Evolutionary conservation across 345 rosid species (phyloP), one percentile per base, ranked within the genome.

Genomic region (Hibiscus tridactylites): DNA sequence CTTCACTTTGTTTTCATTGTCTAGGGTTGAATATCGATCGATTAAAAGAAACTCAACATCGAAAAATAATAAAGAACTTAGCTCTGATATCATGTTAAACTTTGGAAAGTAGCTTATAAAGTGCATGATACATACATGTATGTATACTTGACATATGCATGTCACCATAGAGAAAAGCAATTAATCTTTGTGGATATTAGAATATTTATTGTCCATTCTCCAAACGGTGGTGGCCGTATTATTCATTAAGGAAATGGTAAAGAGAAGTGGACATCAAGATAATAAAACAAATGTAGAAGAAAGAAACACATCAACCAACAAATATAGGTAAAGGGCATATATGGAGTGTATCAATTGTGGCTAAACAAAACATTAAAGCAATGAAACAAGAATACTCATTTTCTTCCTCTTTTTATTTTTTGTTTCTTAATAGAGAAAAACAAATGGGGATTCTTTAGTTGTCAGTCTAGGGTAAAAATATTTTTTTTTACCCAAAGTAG

Each of bases 401-500:
- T 29, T 76, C 54, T 80, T 76, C 62, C 49, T 80, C 81, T 56
- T 59, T 59, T 33, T 56, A 16, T 19, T 3, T 33, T 47, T 47
- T 71, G 63, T 75, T 47, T 77, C 49, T 52, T 71, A 19, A 65
- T 71, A 71, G 49, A 16, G 78, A 83, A 77, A 81, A 50, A 50
- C 6, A 50, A 50, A 50, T 16, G 86, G 72, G 80, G 77, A 56
- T 71, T 57, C 69, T 13, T 77, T 73, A 53, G 53, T 61, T n/a
- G 7, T 31, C 21, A 71, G 28, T 47, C 56, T 66, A 66, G 70
- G 19, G 5, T 56, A 56, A 47, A 16, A 46, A 46, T 24, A 0
- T 21, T 46, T 49, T 21, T 21, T 9, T 50, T 79, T 82, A 91
- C 70, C 94, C 86, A 74, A 91, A 93, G 72, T 85, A 91, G 17